Evolutionary conservation across 345 rosid genomes (phyloP).

Genomic region (Kernera saxatilis): DNA sequence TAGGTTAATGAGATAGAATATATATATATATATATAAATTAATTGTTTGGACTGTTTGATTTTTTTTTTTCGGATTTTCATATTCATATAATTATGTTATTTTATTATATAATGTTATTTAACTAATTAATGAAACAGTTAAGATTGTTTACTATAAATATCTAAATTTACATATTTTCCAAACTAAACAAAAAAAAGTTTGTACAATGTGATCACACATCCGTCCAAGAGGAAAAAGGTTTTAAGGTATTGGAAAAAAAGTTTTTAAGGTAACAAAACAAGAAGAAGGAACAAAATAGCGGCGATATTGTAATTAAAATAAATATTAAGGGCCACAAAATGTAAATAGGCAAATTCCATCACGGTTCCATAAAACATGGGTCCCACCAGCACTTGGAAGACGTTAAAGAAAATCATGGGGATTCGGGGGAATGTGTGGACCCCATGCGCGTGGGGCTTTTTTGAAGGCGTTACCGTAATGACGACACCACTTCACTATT

Average conservation of each 20-base stretch:
- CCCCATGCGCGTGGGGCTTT: conserved; percentile 8
- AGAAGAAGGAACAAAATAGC: neutral
- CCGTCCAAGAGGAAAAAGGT: neutral
- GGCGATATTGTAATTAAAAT: neutral
- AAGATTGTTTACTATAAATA: neutral
- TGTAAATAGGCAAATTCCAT: neutral
- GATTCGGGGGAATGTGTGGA: conserved; percentile 15
- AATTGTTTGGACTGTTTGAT: no score
- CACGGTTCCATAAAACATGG: conserved; percentile 14
- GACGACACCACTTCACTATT: conserved; percentile 14
- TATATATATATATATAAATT: no score
- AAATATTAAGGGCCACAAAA: neutral
- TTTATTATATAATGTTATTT: no score
- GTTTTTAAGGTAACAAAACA: neutral
- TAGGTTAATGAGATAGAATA: no score
- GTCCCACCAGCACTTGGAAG: conserved; percentile 22
- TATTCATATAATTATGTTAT: no score
- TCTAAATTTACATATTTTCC: neutral
- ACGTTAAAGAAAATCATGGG: conserved; percentile 28
- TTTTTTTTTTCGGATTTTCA: no score
- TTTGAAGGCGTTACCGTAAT: conserved; percentile 15
- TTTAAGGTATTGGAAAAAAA: neutral
- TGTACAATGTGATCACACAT: conserved; percentile 5
- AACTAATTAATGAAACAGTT: neutral
- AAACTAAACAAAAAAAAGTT: neutral